Conservation (phyloP, 768 basidiomycete species). For the Ephemerocybe angulata region DNA sequence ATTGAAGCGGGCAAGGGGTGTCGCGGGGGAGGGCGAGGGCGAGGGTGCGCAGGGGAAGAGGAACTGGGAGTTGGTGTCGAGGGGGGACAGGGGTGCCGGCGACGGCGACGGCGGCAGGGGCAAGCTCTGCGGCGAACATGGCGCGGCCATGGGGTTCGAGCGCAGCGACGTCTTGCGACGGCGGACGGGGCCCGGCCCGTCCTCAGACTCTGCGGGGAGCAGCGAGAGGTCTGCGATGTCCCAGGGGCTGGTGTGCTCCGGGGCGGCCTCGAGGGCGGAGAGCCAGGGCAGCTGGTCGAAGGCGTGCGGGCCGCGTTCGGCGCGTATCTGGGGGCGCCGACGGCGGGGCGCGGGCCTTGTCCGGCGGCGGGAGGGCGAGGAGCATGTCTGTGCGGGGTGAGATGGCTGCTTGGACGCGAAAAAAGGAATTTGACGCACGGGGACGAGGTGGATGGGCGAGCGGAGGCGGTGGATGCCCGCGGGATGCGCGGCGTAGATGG, state of each 20-base stretch:
- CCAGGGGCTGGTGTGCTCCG: conserved; percentile 38
- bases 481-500: background rate
- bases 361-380: conserved; percentile 35
- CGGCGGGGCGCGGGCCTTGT: conserved; percentile 27
- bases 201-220: conserved; percentile 32
- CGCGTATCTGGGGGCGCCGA: conserved; percentile 27
- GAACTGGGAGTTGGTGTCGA: conserved; percentile 14
- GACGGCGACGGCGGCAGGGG: conserved; percentile 2
- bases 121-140: conserved; percentile 8
- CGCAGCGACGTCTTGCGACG: conserved; percentile 53
- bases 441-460: background rate
- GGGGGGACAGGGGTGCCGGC: background rate
- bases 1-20: conserved; percentile 38
- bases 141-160: conserved; percentile 39
- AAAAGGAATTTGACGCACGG: background rate
- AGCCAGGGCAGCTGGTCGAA: conserved; percentile 74
- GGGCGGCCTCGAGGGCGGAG: conserved; percentile 47
- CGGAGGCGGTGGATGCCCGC: background rate
- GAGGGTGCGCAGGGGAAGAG: conserved; percentile 22
- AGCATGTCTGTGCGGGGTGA: background rate
- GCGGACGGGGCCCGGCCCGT: conserved; percentile 52
- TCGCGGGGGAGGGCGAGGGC: conserved; percentile 14
- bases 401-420: background rate
- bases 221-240: conserved; percentile 70
- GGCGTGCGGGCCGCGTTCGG: conserved; percentile 29